Percentiles rank a stretch among this genome's conserved stretches.
Evolutionary conservation across 2,329 filamentous ascomycete genomes (phyloP).

Genomic region (Davidsoniella virescens): DNA sequence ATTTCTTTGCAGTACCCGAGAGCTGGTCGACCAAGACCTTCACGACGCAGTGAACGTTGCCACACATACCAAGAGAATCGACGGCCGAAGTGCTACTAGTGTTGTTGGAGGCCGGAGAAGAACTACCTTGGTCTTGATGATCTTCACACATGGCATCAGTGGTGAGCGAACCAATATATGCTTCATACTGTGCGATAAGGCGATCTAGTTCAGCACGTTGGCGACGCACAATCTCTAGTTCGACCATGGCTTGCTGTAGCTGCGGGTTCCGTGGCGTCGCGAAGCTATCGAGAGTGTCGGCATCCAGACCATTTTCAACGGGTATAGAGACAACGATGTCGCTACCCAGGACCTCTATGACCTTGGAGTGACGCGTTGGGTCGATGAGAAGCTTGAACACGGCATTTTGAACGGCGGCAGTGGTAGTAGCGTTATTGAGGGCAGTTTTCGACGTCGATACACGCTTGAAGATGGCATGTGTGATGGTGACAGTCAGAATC

Average conservation of each 20-base stretch:
- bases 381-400: constrained; percentile 13
- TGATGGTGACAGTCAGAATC: constrained; percentile 10
- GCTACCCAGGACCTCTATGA: constrained; percentile 10
- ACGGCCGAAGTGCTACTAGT: neutral
- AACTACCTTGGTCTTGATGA: neutral
- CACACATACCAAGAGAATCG: neutral
- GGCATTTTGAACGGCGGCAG: constrained; percentile 7
- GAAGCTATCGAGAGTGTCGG: neutral
- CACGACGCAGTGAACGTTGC: constrained; percentile 10
- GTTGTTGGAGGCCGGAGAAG: neutral
- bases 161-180: constrained; percentile 10
- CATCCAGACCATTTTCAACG: neutral
- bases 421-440: constrained; percentile 4
- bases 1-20: constrained; percentile 3
- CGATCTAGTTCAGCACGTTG: constrained; percentile 8
- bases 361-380: constrained; percentile 6
- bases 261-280: constrained; percentile 7
- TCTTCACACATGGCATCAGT: constrained; percentile 8
- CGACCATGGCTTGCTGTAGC: constrained; percentile 10
- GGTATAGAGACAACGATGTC: constrained; percentile 8
- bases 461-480: constrained; percentile 3
- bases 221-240: constrained; percentile 9
- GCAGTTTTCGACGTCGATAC: constrained; percentile 4
- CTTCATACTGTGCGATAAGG: constrained; percentile 7
- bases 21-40: constrained; percentile 8